Percentiles rank a stretch among this genome's conserved stretches.
Conservation (phyloP, 2,329 filamentous ascomycete genomes). For the Emergomyces pasteurianus region DNA sequence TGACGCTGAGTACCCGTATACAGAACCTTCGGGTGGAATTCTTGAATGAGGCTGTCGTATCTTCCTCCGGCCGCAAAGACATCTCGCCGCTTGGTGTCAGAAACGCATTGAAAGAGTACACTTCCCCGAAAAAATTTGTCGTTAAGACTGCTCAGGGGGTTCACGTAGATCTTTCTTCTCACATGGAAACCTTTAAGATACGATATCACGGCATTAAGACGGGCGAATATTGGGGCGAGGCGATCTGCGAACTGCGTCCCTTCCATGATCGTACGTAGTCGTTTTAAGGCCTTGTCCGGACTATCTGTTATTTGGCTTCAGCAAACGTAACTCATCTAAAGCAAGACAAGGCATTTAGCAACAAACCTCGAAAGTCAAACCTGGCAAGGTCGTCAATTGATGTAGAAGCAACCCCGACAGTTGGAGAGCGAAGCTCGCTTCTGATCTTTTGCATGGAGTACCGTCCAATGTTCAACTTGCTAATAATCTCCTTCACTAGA, state of each 20-base stretch:
- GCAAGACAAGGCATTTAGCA: neutral
- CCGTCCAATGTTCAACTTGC: constrained; percentile 71
- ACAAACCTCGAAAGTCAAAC: constrained; percentile 73
- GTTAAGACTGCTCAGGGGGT: constrained; percentile 75
- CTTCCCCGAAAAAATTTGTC: constrained; percentile 82
- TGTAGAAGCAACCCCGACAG: constrained; percentile 73
- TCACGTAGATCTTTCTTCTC: constrained; percentile 67
- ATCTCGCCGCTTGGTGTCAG: constrained; percentile 67
- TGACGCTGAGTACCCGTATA: constrained; percentile 55
- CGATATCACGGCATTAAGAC: constrained; percentile 64
- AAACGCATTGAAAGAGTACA: constrained; percentile 79
- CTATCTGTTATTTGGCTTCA: constrained; percentile 49
- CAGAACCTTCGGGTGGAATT: constrained; percentile 61
- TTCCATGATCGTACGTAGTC: constrained; percentile 43
- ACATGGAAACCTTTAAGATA: constrained; percentile 68
- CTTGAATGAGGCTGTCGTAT: constrained; percentile 80
- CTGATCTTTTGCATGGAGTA: constrained; percentile 75
- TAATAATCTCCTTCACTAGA: constrained; percentile 69
- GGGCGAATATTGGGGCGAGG: constrained; percentile 51
- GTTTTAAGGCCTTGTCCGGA: constrained; percentile 62
- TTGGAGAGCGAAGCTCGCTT: constrained; percentile 66
- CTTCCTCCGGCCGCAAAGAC: constrained; percentile 89
- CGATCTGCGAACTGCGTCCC: constrained; percentile 41
- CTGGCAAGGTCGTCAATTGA: constrained; percentile 79
- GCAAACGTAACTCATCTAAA: constrained; percentile 31